These are phyloP conservation scores for Umbellularia californica DNA, from an alignment of 164 flowering plant species.

Conservation along the genomic window DNA sequence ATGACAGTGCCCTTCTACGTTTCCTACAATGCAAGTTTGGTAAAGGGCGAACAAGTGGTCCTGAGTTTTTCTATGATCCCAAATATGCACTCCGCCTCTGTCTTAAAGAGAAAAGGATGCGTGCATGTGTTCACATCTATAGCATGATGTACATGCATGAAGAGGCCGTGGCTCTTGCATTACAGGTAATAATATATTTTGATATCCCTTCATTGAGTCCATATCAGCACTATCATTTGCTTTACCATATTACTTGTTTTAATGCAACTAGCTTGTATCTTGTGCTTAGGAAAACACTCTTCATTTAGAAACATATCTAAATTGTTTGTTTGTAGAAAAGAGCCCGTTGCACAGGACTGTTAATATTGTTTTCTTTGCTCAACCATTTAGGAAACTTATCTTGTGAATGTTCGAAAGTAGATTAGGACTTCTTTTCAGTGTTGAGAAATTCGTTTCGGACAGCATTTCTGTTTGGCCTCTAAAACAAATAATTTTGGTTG, in stretches of 20 bases:
- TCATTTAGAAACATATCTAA: too few species aligned
- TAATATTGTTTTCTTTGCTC: too few species aligned
- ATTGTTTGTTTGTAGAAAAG: too few species aligned
- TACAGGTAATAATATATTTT: conserved; percentile 51
- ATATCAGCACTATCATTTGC: background rate
- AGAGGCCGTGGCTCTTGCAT: conserved; percentile 98
- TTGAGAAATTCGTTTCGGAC: too few species aligned
- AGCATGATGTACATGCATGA: conserved; percentile 99
- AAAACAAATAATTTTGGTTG: too few species aligned
- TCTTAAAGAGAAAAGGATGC: conserved; percentile 88
- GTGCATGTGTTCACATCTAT: conserved; percentile 98
- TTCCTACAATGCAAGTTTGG: conserved; percentile 97
- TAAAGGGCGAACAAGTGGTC: conserved; percentile 72
- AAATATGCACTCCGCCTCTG: conserved; percentile 95
- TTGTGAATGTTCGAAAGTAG: too few species aligned
- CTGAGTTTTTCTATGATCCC: conserved; percentile 96
- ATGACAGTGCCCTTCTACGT: conserved; percentile 87
- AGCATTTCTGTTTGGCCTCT: too few species aligned
- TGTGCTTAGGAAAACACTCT: background rate
- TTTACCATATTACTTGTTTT: background rate
- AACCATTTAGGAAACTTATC: too few species aligned
- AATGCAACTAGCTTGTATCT: background rate
- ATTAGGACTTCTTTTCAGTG: too few species aligned
- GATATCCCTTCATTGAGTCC: background rate
- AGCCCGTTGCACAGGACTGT: too few species aligned